A percentile compares a stretch with the other conserved stretches of the same genome.
phyloP scores from a whole-genome alignment of 2,329 filamentous ascomycete species.

The Rhynchosporium agropyri region DNA sequence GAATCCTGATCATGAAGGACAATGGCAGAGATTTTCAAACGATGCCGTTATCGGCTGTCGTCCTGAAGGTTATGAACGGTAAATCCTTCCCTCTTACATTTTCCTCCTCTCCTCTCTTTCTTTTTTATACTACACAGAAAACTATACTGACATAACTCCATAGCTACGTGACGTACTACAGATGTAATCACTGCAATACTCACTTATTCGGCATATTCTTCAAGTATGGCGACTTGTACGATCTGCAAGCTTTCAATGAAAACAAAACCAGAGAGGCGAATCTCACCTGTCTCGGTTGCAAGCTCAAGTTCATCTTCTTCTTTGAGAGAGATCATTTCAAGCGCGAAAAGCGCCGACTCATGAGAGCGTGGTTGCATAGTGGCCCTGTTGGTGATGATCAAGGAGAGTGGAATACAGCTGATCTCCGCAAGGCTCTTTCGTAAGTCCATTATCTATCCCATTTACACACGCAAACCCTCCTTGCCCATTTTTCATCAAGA shows the following conservation, averaged over 20 bases:
- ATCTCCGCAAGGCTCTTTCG: slow-evolving; percentile 7
- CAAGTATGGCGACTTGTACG: slow-evolving; percentile 3
- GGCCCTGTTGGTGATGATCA: neutral
- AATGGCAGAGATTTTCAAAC: neutral
- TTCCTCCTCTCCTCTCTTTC: neutral
- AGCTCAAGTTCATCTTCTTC: slow-evolving; percentile 22
- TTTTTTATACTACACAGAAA: neutral
- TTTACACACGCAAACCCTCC: no score
- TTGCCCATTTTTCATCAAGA: neutral
- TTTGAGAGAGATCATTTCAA: slow-evolving; percentile 39
- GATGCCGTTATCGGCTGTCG: slow-evolving; percentile 4
- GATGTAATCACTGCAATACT: neutral
- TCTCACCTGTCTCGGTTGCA: slow-evolving; percentile 33
- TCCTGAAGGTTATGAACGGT: slow-evolving; percentile 14
- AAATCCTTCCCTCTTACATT: neutral
- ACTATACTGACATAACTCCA: neutral
- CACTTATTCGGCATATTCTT: slow-evolving; percentile 14
- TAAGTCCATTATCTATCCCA: neutral
- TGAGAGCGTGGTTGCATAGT: slow-evolving; percentile 29
- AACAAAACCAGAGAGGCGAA: neutral
- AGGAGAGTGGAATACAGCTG: slow-evolving; percentile 21
- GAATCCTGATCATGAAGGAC: slow-evolving; percentile 14
- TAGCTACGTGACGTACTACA: neutral
- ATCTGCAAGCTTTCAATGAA: slow-evolving; percentile 28
- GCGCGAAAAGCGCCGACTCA: slow-evolving; percentile 27